Evolutionary conservation across 75 land plant species (phyloP).

Genomic region (Cryptomeria japonica): DNA sequence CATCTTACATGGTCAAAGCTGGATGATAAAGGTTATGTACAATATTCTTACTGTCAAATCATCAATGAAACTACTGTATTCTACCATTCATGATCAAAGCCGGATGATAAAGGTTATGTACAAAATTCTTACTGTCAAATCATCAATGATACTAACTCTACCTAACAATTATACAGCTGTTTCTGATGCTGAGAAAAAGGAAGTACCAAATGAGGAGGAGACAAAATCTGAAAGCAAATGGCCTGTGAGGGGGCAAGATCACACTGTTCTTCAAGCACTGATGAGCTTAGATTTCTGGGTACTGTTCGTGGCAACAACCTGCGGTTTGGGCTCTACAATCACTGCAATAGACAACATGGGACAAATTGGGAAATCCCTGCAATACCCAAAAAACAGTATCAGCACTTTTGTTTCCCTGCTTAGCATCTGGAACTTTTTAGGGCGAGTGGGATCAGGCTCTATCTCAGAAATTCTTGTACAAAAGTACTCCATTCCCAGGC

Average conservation of each 20-base stretch:
- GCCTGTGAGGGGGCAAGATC: slow-evolving; percentile 28
- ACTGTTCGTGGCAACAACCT: slow-evolving; percentile 22
- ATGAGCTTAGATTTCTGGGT: slow-evolving; percentile 34
- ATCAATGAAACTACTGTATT: no score
- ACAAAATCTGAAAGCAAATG: not conserved
- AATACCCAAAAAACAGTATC: slow-evolving; percentile 14
- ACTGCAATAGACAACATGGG: slow-evolving; percentile 46
- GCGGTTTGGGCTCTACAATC: slow-evolving; percentile 42
- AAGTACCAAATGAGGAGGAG: not conserved
- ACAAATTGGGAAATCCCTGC: slow-evolving; percentile 33
- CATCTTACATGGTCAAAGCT: no score
- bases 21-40: no score
- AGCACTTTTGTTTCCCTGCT: slow-evolving; percentile 33
- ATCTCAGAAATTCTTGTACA: slow-evolving; percentile 33
- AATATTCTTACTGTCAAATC: no score
- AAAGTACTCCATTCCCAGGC: slow-evolving; percentile 15
- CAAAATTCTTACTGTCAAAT: no score
- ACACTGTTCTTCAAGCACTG: slow-evolving; percentile 26
- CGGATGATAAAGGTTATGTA: no score
- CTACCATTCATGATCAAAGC: no score
- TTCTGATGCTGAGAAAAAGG: not conserved
- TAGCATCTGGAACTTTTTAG: slow-evolving; percentile 50
- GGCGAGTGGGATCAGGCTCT: slow-evolving; percentile 34
- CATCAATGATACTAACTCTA: no score
- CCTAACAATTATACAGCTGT: not conserved